Evolutionary conservation across 2,329 filamentous ascomycete species (phyloP).

Genomic region (Metarhizium brunneum): DNA sequence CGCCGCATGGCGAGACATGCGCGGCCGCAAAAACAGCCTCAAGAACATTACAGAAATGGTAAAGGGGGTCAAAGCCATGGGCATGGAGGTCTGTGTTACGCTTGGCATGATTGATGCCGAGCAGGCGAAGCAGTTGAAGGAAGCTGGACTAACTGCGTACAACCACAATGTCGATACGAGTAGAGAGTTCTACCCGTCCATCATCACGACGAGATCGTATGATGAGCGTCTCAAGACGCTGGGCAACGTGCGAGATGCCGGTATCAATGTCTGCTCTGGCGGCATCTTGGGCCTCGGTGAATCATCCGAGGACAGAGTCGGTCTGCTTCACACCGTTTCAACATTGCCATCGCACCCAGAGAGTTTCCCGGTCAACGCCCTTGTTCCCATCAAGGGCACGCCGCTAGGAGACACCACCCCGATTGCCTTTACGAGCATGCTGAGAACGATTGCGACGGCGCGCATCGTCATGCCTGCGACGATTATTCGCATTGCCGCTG

Average conservation of each 20-base stretch:
- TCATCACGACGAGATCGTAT: conserved; percentile 80
- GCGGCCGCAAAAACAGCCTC: conserved; percentile 73
- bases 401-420: conserved; percentile 67
- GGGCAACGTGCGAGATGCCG: conserved; percentile 70
- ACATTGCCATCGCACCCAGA: conserved; percentile 77
- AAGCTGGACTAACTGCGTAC: conserved; percentile 79
- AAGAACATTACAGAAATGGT: conserved; percentile 85
- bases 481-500: conserved; percentile 80
- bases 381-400: conserved; percentile 86
- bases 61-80: conserved; percentile 66
- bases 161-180: conserved; percentile 93
- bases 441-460: conserved; percentile 77
- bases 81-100: conserved; percentile 90
- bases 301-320: conserved; percentile 67
- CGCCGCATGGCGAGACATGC: conserved; percentile 90
- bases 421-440: conserved; percentile 66
- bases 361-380: conserved; percentile 83
- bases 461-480: conserved; percentile 75
- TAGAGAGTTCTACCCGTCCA: conserved; percentile 75
- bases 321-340: conserved; percentile 72
- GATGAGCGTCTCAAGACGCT: conserved; percentile 80
- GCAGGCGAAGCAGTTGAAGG: conserved; percentile 75
- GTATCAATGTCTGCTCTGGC: conserved; percentile 83
- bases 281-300: conserved; percentile 84
- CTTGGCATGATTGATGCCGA: conserved; percentile 80